Evolutionary conservation across 352 stramenopile species (phyloP).

Genomic region (Pythium diclinum): DNA sequence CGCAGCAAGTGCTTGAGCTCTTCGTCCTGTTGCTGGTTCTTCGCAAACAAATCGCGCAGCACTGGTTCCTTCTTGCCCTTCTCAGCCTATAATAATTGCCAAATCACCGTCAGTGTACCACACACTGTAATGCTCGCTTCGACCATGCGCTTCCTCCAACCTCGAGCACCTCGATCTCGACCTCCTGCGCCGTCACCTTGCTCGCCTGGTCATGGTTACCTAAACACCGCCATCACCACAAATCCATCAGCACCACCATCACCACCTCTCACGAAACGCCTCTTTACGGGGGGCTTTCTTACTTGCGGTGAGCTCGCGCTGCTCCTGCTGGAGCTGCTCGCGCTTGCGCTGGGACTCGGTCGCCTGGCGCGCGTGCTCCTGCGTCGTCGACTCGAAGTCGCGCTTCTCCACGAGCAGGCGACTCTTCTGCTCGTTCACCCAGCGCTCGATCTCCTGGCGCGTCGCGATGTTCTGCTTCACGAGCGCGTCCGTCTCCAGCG

Average conservation of each 20-base stretch:
- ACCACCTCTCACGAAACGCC: background rate
- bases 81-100: constrained; percentile 27
- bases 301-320: constrained; percentile 21
- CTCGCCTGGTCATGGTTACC: constrained; percentile 40
- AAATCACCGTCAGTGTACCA: background rate
- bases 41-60: constrained; percentile 60
- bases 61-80: constrained; percentile 57
- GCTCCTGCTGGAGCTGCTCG: constrained; percentile 24
- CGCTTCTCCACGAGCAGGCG: constrained; percentile 24
- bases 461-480: constrained; percentile 24
- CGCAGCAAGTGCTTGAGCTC: constrained; percentile 40
- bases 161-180: constrained; percentile 72
- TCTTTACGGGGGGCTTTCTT: background rate
- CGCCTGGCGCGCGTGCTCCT: constrained; percentile 19
- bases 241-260: background rate
- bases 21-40: constrained; percentile 52
- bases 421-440: constrained; percentile 27
- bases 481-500: constrained; percentile 22
- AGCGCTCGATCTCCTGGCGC: constrained; percentile 27
- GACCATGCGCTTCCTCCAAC: background rate
- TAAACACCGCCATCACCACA: background rate
- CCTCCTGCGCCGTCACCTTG: constrained; percentile 47
- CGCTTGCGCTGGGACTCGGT: constrained; percentile 26
- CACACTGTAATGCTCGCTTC: background rate
- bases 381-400: constrained; percentile 17